These are phyloP conservation scores for Phyllostachys edulis DNA, from an alignment of 176 grass and related monocot genomes.

Conservation along the genomic window DNA sequence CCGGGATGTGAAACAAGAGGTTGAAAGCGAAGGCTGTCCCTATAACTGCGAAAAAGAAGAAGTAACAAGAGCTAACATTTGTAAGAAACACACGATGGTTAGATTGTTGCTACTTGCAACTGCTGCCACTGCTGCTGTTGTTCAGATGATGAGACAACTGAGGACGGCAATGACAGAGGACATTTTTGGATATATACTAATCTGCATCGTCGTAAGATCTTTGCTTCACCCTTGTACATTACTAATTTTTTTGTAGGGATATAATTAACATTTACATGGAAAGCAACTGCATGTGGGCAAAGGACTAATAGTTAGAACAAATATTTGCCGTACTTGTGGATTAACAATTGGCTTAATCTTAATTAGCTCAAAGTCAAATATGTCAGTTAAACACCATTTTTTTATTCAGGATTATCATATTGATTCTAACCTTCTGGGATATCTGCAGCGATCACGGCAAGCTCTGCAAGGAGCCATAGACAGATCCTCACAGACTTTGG, in stretches of 20 bases:
- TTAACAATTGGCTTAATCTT: background rate
- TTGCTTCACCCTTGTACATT: background rate
- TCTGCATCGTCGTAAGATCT: background rate
- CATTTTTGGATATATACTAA: background rate
- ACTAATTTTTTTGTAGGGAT: background rate
- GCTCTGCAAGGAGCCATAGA: conserved; percentile 64
- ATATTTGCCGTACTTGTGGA: background rate
- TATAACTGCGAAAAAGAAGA: conserved; percentile 41
- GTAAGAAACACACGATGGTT: background rate
- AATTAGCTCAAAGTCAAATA: background rate
- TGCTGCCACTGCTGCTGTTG: background rate
- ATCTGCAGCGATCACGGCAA: conserved; percentile 83
- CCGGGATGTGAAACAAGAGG: conserved; percentile 75
- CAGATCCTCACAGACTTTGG: conserved; percentile 57
- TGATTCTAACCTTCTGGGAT: conserved; percentile 75
- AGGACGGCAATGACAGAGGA: background rate
- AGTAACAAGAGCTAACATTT: background rate
- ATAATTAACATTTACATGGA: background rate
- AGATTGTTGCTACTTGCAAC: background rate
- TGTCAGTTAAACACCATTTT: background rate
- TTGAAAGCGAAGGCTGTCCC: conserved; percentile 87
- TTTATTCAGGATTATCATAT: background rate
- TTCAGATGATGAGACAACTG: background rate
- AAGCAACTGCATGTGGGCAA: background rate
- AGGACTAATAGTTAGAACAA: background rate